These are phyloP conservation scores for Pleodorina starrii DNA, from an alignment of 139 green algal species.

Conservation along the genomic window DNA sequence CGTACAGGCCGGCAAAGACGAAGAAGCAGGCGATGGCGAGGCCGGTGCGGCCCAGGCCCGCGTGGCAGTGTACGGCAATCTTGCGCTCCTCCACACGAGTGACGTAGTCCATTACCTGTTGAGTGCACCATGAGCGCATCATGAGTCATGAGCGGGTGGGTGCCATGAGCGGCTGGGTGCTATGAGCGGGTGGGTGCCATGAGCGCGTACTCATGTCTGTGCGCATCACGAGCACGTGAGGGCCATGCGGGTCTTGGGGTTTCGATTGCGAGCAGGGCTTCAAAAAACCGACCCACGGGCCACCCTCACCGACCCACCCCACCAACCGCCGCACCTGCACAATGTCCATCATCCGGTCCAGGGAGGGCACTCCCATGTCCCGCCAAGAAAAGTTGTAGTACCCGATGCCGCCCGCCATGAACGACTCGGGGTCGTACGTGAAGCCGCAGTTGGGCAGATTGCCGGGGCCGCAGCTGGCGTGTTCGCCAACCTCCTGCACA, in stretches of 20 bases:
- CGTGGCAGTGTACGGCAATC: conserved; percentile 82
- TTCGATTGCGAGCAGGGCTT: too few relatives aligned
- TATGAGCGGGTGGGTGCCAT: too few relatives aligned
- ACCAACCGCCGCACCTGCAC: too few relatives aligned
- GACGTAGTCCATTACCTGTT: conserved; percentile 75
- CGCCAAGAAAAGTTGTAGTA: conserved; percentile 80
- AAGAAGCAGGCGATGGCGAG: conserved; percentile 80
- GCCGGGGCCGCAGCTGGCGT: conserved; percentile 77
- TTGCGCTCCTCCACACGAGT: conserved; percentile 60
- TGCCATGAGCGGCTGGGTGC: too few relatives aligned
- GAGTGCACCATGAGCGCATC: too few relatives aligned
- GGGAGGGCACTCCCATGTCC: conserved; percentile 80
- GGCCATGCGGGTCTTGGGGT: too few relatives aligned
- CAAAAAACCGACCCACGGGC: too few relatives aligned
- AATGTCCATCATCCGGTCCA: conserved; percentile 82
- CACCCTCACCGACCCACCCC: too few relatives aligned
- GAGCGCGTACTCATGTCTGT: too few relatives aligned
- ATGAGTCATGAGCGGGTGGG: too few relatives aligned
- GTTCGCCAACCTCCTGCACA: conserved; percentile 74
- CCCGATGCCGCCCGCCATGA: conserved; percentile 72
- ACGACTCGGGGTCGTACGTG: conserved; percentile 77
- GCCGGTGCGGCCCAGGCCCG: conserved; percentile 79
- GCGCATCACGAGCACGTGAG: too few relatives aligned
- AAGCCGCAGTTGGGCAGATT: conserved; percentile 72
- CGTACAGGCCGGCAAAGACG: conserved; percentile 57